Evolutionary conservation across 2,329 filamentous ascomycete genomes (phyloP).

Genomic region (Escovopsis sp.): DNA sequence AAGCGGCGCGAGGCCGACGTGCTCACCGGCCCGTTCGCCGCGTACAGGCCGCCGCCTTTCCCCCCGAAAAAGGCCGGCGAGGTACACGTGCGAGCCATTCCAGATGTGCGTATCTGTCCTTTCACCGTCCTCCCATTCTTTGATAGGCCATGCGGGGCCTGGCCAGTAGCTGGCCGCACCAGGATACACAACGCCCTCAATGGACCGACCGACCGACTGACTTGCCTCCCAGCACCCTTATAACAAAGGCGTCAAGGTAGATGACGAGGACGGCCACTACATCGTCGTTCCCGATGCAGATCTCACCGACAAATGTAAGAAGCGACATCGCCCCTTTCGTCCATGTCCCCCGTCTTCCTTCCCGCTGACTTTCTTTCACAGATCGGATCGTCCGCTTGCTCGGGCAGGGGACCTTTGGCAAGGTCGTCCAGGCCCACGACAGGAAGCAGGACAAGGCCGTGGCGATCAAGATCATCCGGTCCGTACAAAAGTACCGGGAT

Average conservation of each 20-base stretch:
- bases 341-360: too few relatives aligned
- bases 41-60: constrained; percentile 74
- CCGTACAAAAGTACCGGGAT: constrained; percentile 93
- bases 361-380: constrained; percentile 25
- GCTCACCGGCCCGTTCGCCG: constrained; percentile 55
- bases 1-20: constrained; percentile 62
- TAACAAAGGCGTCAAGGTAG: constrained; percentile 43
- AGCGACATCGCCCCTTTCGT: too few relatives aligned
- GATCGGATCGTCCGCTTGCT: constrained; percentile 79
- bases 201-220: too few relatives aligned
- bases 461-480: constrained; percentile 92
- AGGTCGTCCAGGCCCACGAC: constrained; percentile 86
- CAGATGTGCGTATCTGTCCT: constrained; percentile 49
- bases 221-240: neutral
- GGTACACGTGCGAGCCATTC: constrained; percentile 47
- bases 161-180: too few relatives aligned
- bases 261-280: constrained; percentile 93
- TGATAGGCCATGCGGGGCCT: too few relatives aligned
- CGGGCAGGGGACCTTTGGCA: constrained; percentile 92
- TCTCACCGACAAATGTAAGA: constrained; percentile 78
- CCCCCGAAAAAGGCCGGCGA: constrained; percentile 84
- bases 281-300: constrained; percentile 79
- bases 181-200: too few relatives aligned
- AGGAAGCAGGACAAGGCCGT: constrained; percentile 59
- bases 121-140: neutral